Evolutionary conservation across 805 yeast species (phyloP), one percentile per base, ranked within the genome.

Genomic region (Trichomonascus vanleenenianus): DNA sequence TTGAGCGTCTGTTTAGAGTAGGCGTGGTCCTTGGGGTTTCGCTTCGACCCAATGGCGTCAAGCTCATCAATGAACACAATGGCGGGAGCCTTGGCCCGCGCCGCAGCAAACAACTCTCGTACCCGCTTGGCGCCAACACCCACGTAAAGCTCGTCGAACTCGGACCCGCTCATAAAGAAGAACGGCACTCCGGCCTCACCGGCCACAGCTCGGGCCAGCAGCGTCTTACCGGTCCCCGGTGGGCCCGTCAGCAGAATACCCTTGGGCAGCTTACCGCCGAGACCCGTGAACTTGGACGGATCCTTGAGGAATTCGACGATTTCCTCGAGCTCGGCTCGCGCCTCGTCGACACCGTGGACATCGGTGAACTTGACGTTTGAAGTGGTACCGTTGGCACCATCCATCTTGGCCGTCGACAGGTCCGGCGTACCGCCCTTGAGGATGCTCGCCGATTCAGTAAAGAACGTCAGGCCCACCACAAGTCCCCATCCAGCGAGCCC

Each of bases 171-270:
- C 97, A 93, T 91, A 66, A 91, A 91, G 67, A 89, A 91, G 62
- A 93, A 93, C 37, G 97, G 98, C 19, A 93, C 97, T 46, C 96
- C 97, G 5, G 98, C 97, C 67, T 91, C 97, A 52, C 97, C 97
- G 6, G 98, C 98, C 27, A 96, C 94, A 25, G 98, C 97, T 57
- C 97, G 79, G 0, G 97, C 97, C 52, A 93, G 75, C 54, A 91
- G 72, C 1, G 98, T 93, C 64, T 93, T 91, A 77, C 98, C 98
- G 4, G 98, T 91, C 67, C 98, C 98, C 36, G 98, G 98, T 33
- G 98, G 98, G 39, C 98, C 98, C 10, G 97, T 93, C 53, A 91
- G 72, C 48, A 93, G 70, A 5, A 93, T 95, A 72, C 99, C 99
- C 64, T 91, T 93, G 48, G 98, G 97, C 57, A 93, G 73, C 65